A percentile compares a stretch with the other conserved stretches of the same genome.
Conservation (phyloP, 768 basidiomycete genomes). For the Candolleomyces aberdarensis region DNA sequence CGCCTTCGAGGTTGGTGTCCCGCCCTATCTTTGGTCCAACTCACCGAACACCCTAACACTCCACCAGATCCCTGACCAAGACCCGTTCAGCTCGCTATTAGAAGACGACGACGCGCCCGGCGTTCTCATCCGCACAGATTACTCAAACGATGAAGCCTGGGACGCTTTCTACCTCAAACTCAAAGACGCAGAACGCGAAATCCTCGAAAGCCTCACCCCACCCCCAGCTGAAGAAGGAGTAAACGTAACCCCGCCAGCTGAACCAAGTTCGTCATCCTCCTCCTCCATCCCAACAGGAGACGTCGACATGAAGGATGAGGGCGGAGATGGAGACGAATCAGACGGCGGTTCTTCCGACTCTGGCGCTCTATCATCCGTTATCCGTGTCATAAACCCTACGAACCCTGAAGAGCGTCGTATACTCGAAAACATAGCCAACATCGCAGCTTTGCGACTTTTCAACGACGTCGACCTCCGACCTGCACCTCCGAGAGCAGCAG, state of each 20-base stretch:
- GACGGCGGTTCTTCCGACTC: constrained; percentile 32
- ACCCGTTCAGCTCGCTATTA: constrained; percentile 48
- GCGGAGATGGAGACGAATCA: constrained; percentile 20
- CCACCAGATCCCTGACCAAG: constrained; percentile 34
- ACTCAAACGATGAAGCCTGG: constrained; percentile 67
- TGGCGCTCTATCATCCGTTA: constrained; percentile 30
- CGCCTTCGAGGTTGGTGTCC: background rate
- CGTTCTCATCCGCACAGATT: constrained; percentile 72
- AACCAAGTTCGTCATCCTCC: background rate
- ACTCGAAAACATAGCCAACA: constrained; percentile 56
- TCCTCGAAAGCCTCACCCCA: constrained; percentile 26
- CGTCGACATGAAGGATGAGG: constrained; percentile 17
- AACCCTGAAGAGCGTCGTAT: constrained; percentile 35
- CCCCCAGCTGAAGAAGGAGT: background rate
- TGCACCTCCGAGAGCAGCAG: constrained; percentile 45
- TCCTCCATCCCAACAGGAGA: constrained; percentile 7
- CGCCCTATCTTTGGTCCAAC: background rate
- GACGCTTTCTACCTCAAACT: constrained; percentile 47
- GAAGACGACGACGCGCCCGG: constrained; percentile 51
- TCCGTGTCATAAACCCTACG: constrained; percentile 51
- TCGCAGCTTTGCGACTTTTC: constrained; percentile 62
- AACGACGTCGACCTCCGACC: constrained; percentile 67
- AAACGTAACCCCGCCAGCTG: background rate
- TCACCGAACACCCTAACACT: background rate
- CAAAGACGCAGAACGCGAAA: constrained; percentile 55